Evolutionary conservation across 805 yeast genomes (phyloP), one percentile per base, ranked within the genome.

Genomic region (Candida tammaniensis): DNA sequence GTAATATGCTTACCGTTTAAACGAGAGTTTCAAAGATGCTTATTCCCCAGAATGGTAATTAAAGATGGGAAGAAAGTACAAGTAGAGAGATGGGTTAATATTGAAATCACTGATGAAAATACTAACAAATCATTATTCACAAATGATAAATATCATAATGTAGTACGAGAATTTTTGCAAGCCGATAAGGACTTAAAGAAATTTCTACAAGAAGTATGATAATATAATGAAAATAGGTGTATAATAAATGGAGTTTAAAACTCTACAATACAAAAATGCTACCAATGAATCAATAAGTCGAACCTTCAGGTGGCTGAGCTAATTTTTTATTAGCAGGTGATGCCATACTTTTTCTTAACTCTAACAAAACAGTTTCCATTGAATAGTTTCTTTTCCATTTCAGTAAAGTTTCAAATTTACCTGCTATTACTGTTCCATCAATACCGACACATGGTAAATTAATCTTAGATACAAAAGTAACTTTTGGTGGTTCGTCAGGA

Each of bases 311-410:
- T 10, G 98, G 99, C 66, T 93, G 99, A 7, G 81, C 69, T 44
- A 91, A 68, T 64, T 86, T 87, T 67, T 88, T 81, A 59, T 93
- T 88, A 9, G 79, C 59, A 4, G 91, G 75, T 14, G 76, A 60
- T 1, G 95, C 95, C 98, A 93, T 91, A 38, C 51, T 47, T 48
- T 84, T 84, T 66, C 98, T 77, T 50, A 93, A 64, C 51, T 89
- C 98, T 44, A 89, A 72, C 44, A 93, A 70, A 6, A 93, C 72
- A n/a, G 88, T 84, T 61, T 93, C 98, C 88, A 93, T 86, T 28
- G 89, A 86, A 56, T 82, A 86, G n/a, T 78, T 70, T 54, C 95
- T 74, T 57, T 83, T 87, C 99, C 99, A 93, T 47, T 76, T 72
- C 36, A 75, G 72, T 57, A 93, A 74, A 11, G 82, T 78, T 24